These are phyloP conservation scores for Crataegus laevigata DNA, from an alignment of 306 rosid species.

Conservation along the genomic window DNA sequence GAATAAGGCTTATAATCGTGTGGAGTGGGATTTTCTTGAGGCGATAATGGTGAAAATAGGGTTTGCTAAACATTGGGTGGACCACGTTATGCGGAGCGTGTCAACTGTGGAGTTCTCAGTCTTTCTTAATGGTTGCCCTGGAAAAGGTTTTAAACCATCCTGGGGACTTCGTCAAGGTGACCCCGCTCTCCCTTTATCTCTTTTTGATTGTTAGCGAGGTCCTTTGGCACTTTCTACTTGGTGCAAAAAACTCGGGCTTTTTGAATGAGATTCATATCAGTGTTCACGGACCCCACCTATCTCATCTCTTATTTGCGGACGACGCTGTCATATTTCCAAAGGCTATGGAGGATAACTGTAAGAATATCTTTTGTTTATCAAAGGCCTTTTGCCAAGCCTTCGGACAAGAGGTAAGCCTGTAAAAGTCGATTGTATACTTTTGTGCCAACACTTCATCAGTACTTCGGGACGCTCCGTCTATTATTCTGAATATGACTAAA, in stretches of 20 bases:
- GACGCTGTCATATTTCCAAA: neutral
- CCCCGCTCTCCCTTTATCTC: neutral
- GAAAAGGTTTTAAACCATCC: neutral
- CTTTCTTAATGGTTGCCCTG: neutral
- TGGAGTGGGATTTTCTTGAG: neutral
- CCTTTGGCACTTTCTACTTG: fast-evolving
- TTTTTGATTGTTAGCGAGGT: neutral
- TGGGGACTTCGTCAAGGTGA: neutral
- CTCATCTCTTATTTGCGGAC: neutral
- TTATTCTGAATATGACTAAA: too few species aligned
- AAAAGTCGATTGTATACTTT: too few species aligned
- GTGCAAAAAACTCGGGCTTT: neutral
- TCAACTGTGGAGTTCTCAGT: neutral
- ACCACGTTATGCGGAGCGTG: neutral
- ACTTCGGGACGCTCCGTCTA: too few species aligned
- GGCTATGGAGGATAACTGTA: neutral
- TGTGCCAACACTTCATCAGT: too few species aligned
- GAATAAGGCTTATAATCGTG: too few species aligned
- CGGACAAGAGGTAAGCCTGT: neutral
- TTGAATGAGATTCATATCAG: too few species aligned
- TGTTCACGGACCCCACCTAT: neutral
- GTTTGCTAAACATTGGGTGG: neutral
- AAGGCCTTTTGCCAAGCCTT: neutral
- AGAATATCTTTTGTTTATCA: too few species aligned
- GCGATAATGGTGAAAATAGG: neutral